Conservation (phyloP, 2,329 filamentous ascomycete species). For the Pseudogymnoascus pannorum region DNA sequence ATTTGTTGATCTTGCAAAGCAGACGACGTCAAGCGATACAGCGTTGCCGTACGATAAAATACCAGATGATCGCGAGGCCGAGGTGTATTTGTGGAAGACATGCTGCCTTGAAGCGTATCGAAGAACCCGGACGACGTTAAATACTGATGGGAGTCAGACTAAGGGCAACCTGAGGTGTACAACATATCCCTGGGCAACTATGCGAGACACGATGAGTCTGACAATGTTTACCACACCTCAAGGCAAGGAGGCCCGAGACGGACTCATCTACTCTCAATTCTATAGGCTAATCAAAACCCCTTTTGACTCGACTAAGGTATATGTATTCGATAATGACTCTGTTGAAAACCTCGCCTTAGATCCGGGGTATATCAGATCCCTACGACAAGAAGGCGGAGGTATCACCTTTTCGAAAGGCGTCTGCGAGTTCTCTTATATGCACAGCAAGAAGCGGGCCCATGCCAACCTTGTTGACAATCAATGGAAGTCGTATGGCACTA, state of each 20-base stretch:
- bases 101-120: not conserved
- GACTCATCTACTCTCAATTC: not conserved
- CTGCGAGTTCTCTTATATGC: not conserved
- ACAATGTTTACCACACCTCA: not conserved
- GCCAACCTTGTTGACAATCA: not conserved
- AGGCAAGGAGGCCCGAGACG: not conserved
- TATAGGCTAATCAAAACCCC: not conserved
- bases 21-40: not conserved
- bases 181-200: not conserved
- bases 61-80: not conserved
- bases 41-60: not conserved
- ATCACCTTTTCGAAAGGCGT: not conserved
- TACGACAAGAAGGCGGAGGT: not conserved
- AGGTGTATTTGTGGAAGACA: not conserved
- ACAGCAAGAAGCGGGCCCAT: not conserved
- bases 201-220: not conserved
- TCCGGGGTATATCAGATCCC: not conserved
- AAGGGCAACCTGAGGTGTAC: not conserved
- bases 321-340: not conserved
- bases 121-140: not conserved
- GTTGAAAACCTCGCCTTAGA: conserved; percentile 2
- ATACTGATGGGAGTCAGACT: not conserved
- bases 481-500: not conserved
- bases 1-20: not conserved
- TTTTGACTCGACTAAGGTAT: not conserved